Conservation (phyloP, 148 eudicot genomes). For the Camellia granthamiana region DNA sequence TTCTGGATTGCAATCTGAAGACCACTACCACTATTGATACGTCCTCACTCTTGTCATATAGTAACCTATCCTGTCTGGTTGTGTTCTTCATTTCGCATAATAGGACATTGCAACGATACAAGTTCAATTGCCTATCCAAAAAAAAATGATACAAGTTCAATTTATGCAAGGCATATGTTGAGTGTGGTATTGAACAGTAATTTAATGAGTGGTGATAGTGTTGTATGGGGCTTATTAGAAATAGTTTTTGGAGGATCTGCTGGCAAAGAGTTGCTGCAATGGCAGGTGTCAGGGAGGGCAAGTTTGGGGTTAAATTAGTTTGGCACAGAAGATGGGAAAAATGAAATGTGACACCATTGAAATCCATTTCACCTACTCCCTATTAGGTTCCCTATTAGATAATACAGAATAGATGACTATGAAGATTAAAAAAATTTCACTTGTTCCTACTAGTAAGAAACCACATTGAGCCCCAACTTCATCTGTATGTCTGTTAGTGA, state of each 20-base stretch:
- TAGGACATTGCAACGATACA: background rate
- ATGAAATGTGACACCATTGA: too few species aligned
- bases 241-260: too few species aligned
- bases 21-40: background rate
- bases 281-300: background rate
- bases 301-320: background rate
- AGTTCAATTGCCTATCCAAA: background rate
- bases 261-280: too few species aligned
- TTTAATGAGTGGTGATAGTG: background rate
- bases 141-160: background rate
- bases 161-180: background rate
- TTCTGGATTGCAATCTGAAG: background rate
- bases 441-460: background rate
- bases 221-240: background rate
- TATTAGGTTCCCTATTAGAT: too few species aligned
- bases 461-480: background rate
- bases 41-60: background rate
- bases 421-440: background rate
- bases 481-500: background rate
- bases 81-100: background rate
- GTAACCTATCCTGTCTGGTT: background rate
- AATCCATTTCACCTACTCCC: too few species aligned
- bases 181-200: background rate
- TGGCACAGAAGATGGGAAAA: background rate
- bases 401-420: background rate